Conservation (phyloP, 179 eudicot genomes). For the Amaranthus tricolor region DNA sequence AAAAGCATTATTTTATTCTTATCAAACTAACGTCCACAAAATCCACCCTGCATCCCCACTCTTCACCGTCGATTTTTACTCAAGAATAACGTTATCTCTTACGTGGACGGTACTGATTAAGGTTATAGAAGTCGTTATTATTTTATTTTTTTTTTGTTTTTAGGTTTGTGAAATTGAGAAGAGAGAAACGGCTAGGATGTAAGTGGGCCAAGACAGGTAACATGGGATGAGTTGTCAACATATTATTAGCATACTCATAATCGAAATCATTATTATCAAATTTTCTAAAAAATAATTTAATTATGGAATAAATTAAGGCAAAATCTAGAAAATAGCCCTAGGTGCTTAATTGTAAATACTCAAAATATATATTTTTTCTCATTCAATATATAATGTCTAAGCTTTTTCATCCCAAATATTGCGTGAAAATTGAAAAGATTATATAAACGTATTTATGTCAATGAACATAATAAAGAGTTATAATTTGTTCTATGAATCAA, state of each 20-base stretch:
- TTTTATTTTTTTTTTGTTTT: not conserved
- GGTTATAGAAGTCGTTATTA: not conserved
- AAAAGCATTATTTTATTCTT: not conserved
- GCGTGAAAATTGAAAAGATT: no score
- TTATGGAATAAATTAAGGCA: no score
- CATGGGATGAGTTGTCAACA: slow-evolving; percentile 32
- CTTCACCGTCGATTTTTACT: not conserved
- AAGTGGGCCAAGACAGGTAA: slow-evolving; percentile 26
- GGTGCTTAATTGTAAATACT: no score
- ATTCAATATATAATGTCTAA: no score
- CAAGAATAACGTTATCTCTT: not conserved
- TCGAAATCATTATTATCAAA: not conserved
- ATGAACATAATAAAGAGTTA: no score
- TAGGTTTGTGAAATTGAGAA: no score
- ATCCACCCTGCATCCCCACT: not conserved
- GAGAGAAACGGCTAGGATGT: slow-evolving; percentile 24
- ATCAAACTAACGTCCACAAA: slow-evolving; percentile 15
- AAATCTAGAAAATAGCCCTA: no score
- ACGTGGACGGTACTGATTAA: slow-evolving; percentile 17
- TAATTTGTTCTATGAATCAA: no score
- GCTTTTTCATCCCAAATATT: no score
- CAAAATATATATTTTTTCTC: no score
- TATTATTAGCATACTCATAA: slow-evolving; percentile 21
- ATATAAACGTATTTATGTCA: no score
- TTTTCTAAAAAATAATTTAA: not conserved